phyloP scores from a whole-genome alignment of 306 rosid species.

The Quercus berberidifolia region DNA sequence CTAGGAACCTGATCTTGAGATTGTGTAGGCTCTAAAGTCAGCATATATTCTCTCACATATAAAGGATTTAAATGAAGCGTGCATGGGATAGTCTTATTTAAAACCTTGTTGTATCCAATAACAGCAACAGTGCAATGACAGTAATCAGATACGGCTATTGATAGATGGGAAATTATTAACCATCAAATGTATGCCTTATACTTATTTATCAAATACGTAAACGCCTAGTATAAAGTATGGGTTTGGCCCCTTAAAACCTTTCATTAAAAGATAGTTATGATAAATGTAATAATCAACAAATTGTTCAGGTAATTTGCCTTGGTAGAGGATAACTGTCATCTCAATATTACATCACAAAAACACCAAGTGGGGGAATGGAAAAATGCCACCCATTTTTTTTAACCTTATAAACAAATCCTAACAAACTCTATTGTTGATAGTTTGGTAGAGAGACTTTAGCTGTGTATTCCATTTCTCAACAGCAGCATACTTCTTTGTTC shows the following conservation, averaged over 20 bases:
- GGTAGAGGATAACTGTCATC: not conserved
- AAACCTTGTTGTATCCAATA: too few species aligned
- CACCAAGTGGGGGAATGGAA: conserved; percentile 21
- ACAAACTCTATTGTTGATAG: conserved; percentile 75
- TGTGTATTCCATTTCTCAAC: conserved; percentile 91
- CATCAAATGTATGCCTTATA: too few species aligned
- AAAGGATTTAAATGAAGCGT: too few species aligned
- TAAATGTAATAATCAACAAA: conserved; percentile 18
- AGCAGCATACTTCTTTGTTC: conserved; percentile 83
- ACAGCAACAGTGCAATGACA: too few species aligned
- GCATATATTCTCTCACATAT: too few species aligned
- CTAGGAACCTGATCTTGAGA: too few species aligned
- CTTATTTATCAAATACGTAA: too few species aligned
- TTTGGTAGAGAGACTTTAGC: conserved; percentile 68
- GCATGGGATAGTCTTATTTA: too few species aligned
- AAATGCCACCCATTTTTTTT: not conserved
- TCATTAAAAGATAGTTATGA: conserved; percentile 11
- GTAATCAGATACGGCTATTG: too few species aligned
- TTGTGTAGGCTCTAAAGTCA: too few species aligned
- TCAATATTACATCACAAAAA: conserved; percentile 28
- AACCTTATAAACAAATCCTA: conserved; percentile 2
- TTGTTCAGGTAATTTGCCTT: too few species aligned
- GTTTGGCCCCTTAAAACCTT: not conserved
- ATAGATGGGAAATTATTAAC: too few species aligned
- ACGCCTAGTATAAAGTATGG: not conserved